phyloP scores from a whole-genome alignment of 2,329 filamentous ascomycete species.

The Calonectria hongkongensis region DNA sequence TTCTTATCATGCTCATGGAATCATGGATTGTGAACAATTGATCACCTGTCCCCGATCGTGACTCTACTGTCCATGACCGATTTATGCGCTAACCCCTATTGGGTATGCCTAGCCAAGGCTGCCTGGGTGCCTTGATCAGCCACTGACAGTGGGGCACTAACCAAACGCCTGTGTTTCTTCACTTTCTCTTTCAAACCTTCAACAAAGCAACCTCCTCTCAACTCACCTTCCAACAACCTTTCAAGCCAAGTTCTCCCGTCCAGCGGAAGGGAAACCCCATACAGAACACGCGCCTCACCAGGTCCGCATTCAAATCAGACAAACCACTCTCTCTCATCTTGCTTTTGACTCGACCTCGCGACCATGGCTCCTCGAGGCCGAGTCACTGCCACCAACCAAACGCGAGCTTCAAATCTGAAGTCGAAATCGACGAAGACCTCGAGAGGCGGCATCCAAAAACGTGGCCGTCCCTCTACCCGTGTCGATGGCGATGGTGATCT shows the following conservation, averaged over 20 bases:
- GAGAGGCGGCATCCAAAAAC: slow-evolving; percentile 72
- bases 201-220: slow-evolving; percentile 21
- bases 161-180: slow-evolving; percentile 40
- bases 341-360: slow-evolving; percentile 28
- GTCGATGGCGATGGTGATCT: slow-evolving; percentile 76
- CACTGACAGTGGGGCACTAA: slow-evolving; percentile 47
- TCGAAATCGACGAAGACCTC: slow-evolving; percentile 57
- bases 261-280: not conserved
- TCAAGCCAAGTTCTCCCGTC: not conserved
- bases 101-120: slow-evolving; percentile 36
- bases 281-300: not conserved
- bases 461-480: slow-evolving; percentile 62
- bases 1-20: not conserved
- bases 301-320: not conserved
- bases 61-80: slow-evolving; percentile 18
- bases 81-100: slow-evolving; percentile 42
- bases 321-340: not conserved
- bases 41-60: not conserved
- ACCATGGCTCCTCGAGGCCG: slow-evolving; percentile 61
- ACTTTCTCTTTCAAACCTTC: slow-evolving; percentile 25
- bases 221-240: not conserved
- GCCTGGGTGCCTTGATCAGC: slow-evolving; percentile 44
- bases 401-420: slow-evolving; percentile 55
- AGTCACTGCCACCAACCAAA: slow-evolving; percentile 54
- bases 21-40: not conserved